Evolutionary conservation across 345 rosid species (phyloP).

Genomic region (Capsella bursapastoris): DNA sequence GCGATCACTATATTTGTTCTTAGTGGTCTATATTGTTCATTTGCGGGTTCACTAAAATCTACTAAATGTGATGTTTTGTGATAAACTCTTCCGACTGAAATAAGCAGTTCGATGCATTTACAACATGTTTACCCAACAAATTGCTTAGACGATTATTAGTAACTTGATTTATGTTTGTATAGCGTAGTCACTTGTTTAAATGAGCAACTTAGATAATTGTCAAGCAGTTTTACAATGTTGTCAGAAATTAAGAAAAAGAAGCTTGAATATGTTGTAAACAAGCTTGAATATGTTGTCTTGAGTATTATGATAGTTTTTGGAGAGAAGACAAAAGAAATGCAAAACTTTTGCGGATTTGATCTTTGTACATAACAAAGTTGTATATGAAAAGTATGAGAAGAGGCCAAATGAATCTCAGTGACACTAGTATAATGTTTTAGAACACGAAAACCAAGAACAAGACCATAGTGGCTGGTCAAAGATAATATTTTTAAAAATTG

Average conservation of each 20-base stretch:
- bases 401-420: not conserved
- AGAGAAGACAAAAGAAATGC: too few relatives aligned
- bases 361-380: not conserved
- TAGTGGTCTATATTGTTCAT: not conserved
- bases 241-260: too few relatives aligned
- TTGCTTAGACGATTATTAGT: too few relatives aligned
- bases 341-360: not conserved
- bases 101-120: not conserved
- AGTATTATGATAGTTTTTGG: too few relatives aligned
- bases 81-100: not conserved
- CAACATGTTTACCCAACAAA: not conserved
- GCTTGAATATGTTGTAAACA: too few relatives aligned
- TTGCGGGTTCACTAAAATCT: not conserved
- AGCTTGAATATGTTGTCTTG: too few relatives aligned
- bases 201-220: too few relatives aligned
- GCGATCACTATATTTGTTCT: too few relatives aligned
- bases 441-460: not conserved
- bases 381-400: not conserved
- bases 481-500: not conserved
- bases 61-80: not conserved
- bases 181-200: too few relatives aligned
- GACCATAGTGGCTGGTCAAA: constrained; percentile 10
- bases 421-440: not conserved
- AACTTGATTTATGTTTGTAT: too few relatives aligned
- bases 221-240: too few relatives aligned